These are phyloP conservation scores for Caloboletus firmus DNA, from an alignment of 1,284 basidiomycete species.

Conservation along the genomic window DNA sequence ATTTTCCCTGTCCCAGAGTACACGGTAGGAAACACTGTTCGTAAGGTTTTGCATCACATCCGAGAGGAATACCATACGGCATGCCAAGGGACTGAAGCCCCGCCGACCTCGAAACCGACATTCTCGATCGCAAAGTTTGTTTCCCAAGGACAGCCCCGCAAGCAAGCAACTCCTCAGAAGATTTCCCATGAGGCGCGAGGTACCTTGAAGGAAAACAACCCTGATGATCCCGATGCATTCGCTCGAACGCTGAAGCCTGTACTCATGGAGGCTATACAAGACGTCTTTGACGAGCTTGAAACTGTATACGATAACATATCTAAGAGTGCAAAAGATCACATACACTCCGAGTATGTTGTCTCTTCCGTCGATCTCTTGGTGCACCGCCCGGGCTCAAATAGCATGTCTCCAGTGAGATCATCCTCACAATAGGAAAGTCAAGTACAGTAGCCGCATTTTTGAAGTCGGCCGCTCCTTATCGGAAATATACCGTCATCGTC, in stretches of 20 bases:
- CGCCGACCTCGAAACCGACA: conserved; percentile 41
- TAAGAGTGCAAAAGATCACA: conserved; percentile 93
- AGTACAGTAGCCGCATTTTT: conserved; percentile 94
- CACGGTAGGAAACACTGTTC: conserved; percentile 91
- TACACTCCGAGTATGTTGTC: conserved; percentile 85
- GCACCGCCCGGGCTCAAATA: not conserved
- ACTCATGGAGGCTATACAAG: conserved; percentile 88
- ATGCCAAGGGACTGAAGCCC: conserved; percentile 40
- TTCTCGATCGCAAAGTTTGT: conserved; percentile 80
- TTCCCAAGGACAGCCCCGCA: conserved; percentile 69
- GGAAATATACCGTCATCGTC: conserved; percentile 96
- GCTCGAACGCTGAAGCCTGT: conserved; percentile 71
- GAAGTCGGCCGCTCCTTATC: conserved; percentile 84
- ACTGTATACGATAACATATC: conserved; percentile 95
- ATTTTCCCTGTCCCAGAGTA: conserved; percentile 61
- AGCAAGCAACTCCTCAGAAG: conserved; percentile 52
- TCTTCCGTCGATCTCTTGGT: not conserved
- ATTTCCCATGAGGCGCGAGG: conserved; percentile 47
- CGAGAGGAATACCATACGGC: conserved; percentile 88
- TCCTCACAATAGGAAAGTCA: conserved; percentile 93
- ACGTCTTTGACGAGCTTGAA: conserved; percentile 94
- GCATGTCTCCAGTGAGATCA: conserved; percentile 75
- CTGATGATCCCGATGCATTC: conserved; percentile 73
- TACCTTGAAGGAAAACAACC: conserved; percentile 63
- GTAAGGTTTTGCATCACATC: conserved; percentile 89